Base-by-base conservation (phyloP, 805 yeast species). In the Ogataea neopini region DNA sequence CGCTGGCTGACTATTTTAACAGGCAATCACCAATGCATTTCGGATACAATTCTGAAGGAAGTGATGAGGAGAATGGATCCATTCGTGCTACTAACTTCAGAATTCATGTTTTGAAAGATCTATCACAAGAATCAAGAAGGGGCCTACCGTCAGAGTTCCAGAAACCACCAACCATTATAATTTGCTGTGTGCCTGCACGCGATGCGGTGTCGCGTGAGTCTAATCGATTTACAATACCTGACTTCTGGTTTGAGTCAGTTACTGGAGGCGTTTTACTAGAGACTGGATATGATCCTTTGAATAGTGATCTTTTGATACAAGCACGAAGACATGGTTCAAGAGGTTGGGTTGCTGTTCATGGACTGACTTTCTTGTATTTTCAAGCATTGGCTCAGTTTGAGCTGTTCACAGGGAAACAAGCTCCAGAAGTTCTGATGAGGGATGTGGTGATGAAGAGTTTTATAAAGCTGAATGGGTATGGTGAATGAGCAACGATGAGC, bases 321-420 rank as follows among this genome's bases (percentile, higher is more conserved):
- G 38, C 45, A 3, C 30, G 45, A 10, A 20, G 45, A 13, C 33
- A 42, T 32, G 38, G 38, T 18, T 42, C 39, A 32, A 29, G 45
- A 34, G 45, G 45, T 25, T 42, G 45, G 45, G 45, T 42, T 15
- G 45, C 45, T 15, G 45, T 42, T 4, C 45, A 42, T 20, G 45
- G 45, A 11, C 39, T 42, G 19, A 33, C 26, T 25, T 42, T 42
- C 17, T 15, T 42, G 18, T 42, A 42, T 34, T 42, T 42, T 33
- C 45, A 42, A 15, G 45, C 45, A 3, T 18, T 42, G 38, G 38
- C 45, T n/a, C 45, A 42, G 39, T 42, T 42, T 18, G 45, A 42
- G 33, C 14, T 42, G 45, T 42, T 42, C 13, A 33, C 45, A 6
- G 45, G 45, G 3, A 42, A 42, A 15, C 45, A 33, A 18, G 45